phyloP scores from a whole-genome alignment of 2,329 filamentous ascomycete species.

The Epichloe elymi region DNA sequence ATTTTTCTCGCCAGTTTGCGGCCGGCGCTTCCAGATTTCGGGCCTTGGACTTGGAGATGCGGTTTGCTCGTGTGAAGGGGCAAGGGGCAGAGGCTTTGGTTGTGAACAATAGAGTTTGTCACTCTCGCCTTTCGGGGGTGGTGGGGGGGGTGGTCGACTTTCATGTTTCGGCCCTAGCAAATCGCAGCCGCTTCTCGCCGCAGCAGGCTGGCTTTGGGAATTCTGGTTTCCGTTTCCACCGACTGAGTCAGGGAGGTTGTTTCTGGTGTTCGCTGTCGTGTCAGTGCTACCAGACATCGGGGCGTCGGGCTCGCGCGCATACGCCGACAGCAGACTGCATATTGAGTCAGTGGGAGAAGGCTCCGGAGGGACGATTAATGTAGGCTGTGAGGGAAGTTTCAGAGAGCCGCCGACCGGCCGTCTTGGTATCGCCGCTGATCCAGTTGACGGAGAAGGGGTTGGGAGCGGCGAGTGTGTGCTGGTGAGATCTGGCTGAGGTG shows the following conservation, averaged over 20 bases:
- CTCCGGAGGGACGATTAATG: slow-evolving; percentile 11
- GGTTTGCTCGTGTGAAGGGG: slow-evolving; percentile 10
- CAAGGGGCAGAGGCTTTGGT: slow-evolving; percentile 5
- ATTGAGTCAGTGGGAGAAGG: slow-evolving; percentile 35
- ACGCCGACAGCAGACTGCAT: slow-evolving; percentile 42
- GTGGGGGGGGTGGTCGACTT: slow-evolving; percentile 4
- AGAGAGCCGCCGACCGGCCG: slow-evolving; percentile 17
- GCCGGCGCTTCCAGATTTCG: slow-evolving; percentile 37
- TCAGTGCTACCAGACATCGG: slow-evolving; percentile 4
- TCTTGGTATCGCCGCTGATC: slow-evolving; percentile 22
- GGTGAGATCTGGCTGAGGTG: neutral
- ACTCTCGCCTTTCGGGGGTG: slow-evolving; percentile 14
- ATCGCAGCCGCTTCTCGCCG: neutral
- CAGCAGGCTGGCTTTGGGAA: neutral
- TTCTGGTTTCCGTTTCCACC: neutral
- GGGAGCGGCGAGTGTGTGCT: slow-evolving; percentile 8
- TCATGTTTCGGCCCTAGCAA: neutral
- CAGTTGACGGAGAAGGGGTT: slow-evolving; percentile 7
- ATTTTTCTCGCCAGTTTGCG: slow-evolving; percentile 33
- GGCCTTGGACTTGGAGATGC: slow-evolving; percentile 18
- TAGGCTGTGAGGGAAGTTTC: slow-evolving; percentile 2
- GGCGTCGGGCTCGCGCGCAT: slow-evolving; percentile 34
- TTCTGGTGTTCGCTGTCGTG: slow-evolving; percentile 4
- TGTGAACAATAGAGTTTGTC: slow-evolving; percentile 5
- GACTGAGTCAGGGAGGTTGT: neutral